Percentiles rank a stretch among this genome's conserved stretches.
Evolutionary conservation across 345 rosid genomes (phyloP).

Genomic region (Eucalyptus decipiens): DNA sequence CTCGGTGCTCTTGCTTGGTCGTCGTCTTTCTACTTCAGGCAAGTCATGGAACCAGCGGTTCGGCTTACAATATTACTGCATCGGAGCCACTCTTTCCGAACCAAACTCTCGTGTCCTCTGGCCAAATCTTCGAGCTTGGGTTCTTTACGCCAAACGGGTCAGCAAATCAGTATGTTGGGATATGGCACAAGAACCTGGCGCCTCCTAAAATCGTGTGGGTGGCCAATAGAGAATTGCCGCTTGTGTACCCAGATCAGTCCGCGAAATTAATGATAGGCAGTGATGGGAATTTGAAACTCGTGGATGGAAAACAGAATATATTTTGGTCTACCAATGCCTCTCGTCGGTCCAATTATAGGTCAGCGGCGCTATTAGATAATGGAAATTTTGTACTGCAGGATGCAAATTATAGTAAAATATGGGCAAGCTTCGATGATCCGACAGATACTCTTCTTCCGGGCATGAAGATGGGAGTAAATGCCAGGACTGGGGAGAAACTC

Average conservation of each 20-base stretch:
- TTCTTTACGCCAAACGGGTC: background rate
- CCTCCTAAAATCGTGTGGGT: constrained; percentile 19
- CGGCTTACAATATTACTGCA: background rate
- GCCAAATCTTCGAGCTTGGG: background rate
- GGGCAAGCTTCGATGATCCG: constrained; percentile 26
- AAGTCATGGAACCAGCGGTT: background rate
- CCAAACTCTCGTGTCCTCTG: background rate
- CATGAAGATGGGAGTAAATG: constrained; percentile 23
- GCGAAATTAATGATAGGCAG: background rate
- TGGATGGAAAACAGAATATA: background rate
- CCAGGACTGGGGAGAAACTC: background rate
- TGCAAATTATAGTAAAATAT: background rate
- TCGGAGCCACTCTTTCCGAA: background rate
- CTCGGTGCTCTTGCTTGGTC: background rate
- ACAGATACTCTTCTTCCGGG: constrained; percentile 14
- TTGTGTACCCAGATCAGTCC: background rate
- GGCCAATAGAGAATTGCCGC: constrained; percentile 17
- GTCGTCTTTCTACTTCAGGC: background rate
- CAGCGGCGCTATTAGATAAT: constrained; percentile 4
- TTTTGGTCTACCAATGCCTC: constrained; percentile 8
- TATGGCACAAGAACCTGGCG: background rate
- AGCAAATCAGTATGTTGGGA: background rate
- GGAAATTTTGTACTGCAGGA: constrained; percentile 21
- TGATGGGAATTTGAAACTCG: constrained; percentile 9
- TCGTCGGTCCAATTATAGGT: background rate